phyloP scores from a whole-genome alignment of 352 stramenopile genomes.

The Salisapilia sapeloensis region DNA sequence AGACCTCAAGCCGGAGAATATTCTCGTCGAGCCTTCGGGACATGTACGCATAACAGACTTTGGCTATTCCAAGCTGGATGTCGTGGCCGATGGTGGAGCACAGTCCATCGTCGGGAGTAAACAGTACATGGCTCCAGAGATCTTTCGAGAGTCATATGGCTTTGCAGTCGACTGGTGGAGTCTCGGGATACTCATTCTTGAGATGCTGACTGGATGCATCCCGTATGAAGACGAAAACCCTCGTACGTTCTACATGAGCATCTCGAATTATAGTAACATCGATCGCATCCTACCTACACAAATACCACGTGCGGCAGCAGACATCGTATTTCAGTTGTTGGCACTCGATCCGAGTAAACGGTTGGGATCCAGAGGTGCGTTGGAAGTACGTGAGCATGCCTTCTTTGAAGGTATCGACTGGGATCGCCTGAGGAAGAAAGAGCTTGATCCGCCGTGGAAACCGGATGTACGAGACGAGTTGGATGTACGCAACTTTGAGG shows the following conservation, averaged over 20 bases:
- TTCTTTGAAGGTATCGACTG: slow-evolving; percentile 79
- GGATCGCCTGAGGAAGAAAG: slow-evolving; percentile 49
- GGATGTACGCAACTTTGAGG: slow-evolving; percentile 65
- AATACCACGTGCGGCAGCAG: slow-evolving; percentile 53
- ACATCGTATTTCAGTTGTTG: slow-evolving; percentile 58
- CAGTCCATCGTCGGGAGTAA: slow-evolving; percentile 65
- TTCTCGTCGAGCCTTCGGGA: slow-evolving; percentile 67
- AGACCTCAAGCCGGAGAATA: slow-evolving; percentile 97
- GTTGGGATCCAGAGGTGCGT: slow-evolving; percentile 30
- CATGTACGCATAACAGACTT: slow-evolving; percentile 98
- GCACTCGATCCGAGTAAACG: slow-evolving; percentile 54
- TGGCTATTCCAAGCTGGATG: slow-evolving; percentile 62
- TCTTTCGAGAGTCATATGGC: slow-evolving; percentile 58
- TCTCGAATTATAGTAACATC: slow-evolving; percentile 56
- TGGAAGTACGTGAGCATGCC: slow-evolving; percentile 58
- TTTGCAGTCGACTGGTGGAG: slow-evolving; percentile 88
- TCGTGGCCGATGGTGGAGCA: slow-evolving; percentile 47
- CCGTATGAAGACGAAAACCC: slow-evolving; percentile 81
- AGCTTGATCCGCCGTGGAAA: slow-evolving; percentile 37
- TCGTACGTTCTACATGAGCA: slow-evolving; percentile 75
- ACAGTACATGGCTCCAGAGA: slow-evolving; percentile 84
- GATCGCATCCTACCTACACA: slow-evolving; percentile 32
- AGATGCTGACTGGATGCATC: slow-evolving; percentile 82
- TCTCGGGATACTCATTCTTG: slow-evolving; percentile 78
- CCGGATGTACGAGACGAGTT: slow-evolving; percentile 47